Evolutionary conservation across 768 basidiomycete genomes (phyloP).

Genomic region (Neoboletus magnificus): DNA sequence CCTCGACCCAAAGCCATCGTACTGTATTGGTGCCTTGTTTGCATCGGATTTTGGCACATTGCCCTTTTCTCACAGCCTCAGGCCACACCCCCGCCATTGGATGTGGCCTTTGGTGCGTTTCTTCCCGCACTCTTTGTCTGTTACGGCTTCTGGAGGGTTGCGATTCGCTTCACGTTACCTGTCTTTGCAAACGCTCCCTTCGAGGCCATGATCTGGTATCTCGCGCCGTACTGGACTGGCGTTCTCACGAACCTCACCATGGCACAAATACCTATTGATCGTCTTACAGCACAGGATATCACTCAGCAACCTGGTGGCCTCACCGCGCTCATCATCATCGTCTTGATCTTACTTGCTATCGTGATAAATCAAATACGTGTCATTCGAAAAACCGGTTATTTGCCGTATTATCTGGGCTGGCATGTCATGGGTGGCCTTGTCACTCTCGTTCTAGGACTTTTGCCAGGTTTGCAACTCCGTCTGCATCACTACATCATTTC

Average conservation of each 20-base stretch:
- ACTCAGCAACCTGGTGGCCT: constrained; percentile 63
- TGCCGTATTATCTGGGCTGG: constrained; percentile 75
- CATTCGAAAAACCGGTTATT: constrained; percentile 81
- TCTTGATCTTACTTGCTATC: constrained; percentile 55
- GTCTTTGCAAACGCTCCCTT: constrained; percentile 64
- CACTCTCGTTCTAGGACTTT: constrained; percentile 58
- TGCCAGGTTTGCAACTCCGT: constrained; percentile 68
- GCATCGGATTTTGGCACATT: constrained; percentile 85
- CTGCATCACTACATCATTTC: constrained; percentile 83
- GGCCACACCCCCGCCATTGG: constrained; percentile 62
- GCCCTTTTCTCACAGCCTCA: constrained; percentile 74
- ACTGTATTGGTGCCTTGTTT: constrained; percentile 73
- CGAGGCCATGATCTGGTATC: constrained; percentile 71
- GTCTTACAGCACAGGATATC: constrained; percentile 70
- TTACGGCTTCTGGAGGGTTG: constrained; percentile 76
- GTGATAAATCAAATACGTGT: constrained; percentile 77
- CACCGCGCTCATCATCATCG: constrained; percentile 62
- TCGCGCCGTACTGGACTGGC: constrained; percentile 77
- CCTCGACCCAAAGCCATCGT: constrained; percentile 69
- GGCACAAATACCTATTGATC: constrained; percentile 70
- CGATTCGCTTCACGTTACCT: constrained; percentile 72
- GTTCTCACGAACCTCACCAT: constrained; percentile 70
- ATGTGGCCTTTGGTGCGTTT: constrained; percentile 73
- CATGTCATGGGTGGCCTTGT: constrained; percentile 65
- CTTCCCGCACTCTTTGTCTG: constrained; percentile 74